Conservation (phyloP, 2,329 filamentous ascomycete species). For the Aspergillus cejpii region DNA sequence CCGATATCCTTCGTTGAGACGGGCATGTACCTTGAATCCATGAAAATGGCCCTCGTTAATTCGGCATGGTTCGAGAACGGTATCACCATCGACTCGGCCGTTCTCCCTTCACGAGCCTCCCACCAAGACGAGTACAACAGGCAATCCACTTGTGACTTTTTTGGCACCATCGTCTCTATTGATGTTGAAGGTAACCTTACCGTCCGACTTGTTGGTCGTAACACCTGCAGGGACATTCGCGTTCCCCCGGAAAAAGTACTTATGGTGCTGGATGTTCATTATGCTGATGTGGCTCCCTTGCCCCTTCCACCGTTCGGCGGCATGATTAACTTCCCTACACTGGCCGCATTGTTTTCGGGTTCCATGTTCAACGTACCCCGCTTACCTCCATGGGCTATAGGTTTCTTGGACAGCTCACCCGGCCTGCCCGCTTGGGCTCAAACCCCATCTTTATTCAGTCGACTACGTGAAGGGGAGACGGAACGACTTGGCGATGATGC, state of each 20-base stretch:
- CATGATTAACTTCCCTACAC: too few species aligned
- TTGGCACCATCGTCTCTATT: conserved; percentile 53
- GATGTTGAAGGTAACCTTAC: conserved; percentile 48
- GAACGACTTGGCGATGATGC: conserved; percentile 38
- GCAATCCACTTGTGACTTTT: conserved; percentile 39
- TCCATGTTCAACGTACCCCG: too few species aligned
- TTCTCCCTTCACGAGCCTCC: conserved; percentile 14
- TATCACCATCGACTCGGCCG: conserved; percentile 11
- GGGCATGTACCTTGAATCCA: conserved; percentile 12
- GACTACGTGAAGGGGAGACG: conserved; percentile 31
- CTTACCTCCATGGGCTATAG: too few species aligned
- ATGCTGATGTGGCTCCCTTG: conserved; percentile 8
- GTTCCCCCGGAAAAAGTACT: conserved; percentile 46
- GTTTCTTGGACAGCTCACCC: not conserved
- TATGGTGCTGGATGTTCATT: conserved; percentile 37
- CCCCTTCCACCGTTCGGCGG: not conserved
- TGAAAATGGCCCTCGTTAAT: conserved; percentile 14
- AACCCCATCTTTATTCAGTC: conserved; percentile 4
- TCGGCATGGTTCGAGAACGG: conserved; percentile 20
- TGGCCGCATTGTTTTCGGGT: too few species aligned
- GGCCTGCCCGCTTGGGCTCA: not conserved
- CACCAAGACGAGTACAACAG: conserved; percentile 11
- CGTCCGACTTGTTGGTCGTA: conserved; percentile 48
- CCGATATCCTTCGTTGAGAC: conserved; percentile 10
- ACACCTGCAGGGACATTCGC: conserved; percentile 46